Percentiles rank a stretch among this genome's conserved stretches.
Conservation (phyloP, 2,329 filamentous ascomycete species). For the Fusarium albidum region DNA sequence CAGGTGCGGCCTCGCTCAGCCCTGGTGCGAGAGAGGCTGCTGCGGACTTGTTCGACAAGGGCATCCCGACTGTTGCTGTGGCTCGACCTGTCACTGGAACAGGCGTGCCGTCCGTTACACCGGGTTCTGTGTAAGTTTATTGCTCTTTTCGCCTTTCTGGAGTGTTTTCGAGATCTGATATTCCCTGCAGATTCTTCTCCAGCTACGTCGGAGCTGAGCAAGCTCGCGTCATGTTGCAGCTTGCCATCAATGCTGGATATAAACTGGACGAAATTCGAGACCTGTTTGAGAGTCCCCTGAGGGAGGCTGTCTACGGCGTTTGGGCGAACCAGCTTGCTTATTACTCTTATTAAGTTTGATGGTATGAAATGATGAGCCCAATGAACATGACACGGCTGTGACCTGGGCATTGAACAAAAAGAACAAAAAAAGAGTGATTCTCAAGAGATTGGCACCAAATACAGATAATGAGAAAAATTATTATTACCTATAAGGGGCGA, state of each 20-base stretch:
- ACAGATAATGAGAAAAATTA: no score
- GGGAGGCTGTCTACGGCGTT: constrained; percentile 2
- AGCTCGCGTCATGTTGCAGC: constrained; percentile 43
- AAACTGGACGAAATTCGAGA: constrained; percentile 40
- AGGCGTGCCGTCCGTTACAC: constrained; percentile 33
- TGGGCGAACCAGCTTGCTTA: no score
- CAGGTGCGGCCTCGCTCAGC: constrained; percentile 41
- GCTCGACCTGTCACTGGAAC: constrained; percentile 41
- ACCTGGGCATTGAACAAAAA: no score
- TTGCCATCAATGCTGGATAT: constrained; percentile 42
- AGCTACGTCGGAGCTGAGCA: constrained; percentile 43
- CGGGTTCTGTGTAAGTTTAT: constrained; percentile 21
- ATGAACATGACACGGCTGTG: no score
- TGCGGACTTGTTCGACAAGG: constrained; percentile 37
- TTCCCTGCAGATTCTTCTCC: constrained; percentile 34
- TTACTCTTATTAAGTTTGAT: no score
- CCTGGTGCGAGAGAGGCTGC: constrained; percentile 38
- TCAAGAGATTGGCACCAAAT: no score
- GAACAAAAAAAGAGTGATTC: no score
- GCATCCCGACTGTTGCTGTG: constrained; percentile 42
- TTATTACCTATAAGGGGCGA: no score
- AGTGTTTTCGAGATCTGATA: background rate
- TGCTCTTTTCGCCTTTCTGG: background rate
- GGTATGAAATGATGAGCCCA: no score
- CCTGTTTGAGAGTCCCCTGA: constrained; percentile 38